Evolutionary conservation across 805 yeast genomes (phyloP), one percentile per base, ranked within the genome.

Genomic region (Yarrowia alimentaria): DNA sequence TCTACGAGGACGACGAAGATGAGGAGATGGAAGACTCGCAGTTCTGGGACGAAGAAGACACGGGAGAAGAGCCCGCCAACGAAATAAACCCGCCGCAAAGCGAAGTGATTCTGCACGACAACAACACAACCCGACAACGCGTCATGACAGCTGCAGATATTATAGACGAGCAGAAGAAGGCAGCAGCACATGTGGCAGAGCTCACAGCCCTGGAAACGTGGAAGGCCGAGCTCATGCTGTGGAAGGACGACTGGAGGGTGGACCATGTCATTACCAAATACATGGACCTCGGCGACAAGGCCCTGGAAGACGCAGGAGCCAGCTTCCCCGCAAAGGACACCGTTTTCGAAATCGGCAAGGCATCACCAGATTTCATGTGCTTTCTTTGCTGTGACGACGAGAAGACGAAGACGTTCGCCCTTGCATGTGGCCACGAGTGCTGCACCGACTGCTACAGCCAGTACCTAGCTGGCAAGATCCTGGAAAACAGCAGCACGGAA

Each of bases 321-420:
- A n/a, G n/a, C n/a, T n/a, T n/a, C n/a, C n/a, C n/a, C n/a, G n/a
- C n/a, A n/a, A n/a, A n/a, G n/a, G n/a, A n/a, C n/a, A n/a, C n/a
- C n/a, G n/a, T n/a, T n/a, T 29, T 37, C 51, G n/a, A 14, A 6
- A 13, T 47, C 11, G 10, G 11, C 18, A 53, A 52, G 32, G 58
- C 66, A 0, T 61, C 62, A 3, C 57, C 45, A 3, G 65, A 60
- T 10, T 77, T 72, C 56, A 55, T 63, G 20, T 88, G 96, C 62
- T 59, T 65, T 12, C 80, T 90, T n/a, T 90, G 96, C 65, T 85
- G 87, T 63, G 83, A 82, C 20, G 76, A 75, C 0, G 70, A 61
- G 0, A 54, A 55, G 13, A 60, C 59, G 52, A 51, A 65, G 53
- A 58, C 74, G 34, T 85, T 79, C 58, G 65, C 74, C 3, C 64